Evolutionary conservation across 2,329 filamentous ascomycete genomes (phyloP).

Genomic region (Pseudocercospora musae): DNA sequence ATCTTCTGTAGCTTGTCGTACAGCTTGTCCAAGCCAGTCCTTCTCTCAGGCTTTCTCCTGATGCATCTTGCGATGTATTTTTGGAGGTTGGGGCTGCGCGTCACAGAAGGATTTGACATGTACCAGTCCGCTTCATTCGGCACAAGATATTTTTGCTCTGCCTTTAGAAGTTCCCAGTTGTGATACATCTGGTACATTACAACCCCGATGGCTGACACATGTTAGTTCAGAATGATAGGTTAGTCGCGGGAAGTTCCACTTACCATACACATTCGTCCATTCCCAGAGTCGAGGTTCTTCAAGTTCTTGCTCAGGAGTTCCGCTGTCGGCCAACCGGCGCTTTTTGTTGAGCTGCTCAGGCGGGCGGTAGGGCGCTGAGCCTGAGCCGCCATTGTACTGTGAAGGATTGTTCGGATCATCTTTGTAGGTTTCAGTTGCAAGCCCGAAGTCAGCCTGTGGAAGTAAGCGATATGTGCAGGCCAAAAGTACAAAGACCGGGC

Average conservation of each 20-base stretch:
- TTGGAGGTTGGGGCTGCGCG: not conserved
- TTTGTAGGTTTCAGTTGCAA: constrained; percentile 1
- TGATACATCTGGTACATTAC: not conserved
- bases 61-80: not conserved
- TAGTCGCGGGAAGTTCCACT: not conserved
- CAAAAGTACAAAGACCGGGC: not conserved
- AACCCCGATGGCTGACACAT: not conserved
- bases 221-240: not conserved
- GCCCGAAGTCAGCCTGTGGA: constrained; percentile 5
- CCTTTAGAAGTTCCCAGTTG: not conserved
- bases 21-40: not conserved
- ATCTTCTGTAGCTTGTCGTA: not conserved
- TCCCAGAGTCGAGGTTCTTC: not conserved
- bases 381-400: not conserved
- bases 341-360: not conserved
- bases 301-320: not conserved
- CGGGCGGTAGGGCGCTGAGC: not conserved
- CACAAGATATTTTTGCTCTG: not conserved
- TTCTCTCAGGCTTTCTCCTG: not conserved
- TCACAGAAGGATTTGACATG: not conserved
- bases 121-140: not conserved
- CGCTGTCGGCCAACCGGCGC: not conserved
- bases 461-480: not conserved
- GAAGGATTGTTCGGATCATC: not conserved
- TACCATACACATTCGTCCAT: not conserved